A percentile compares a stretch with the other conserved stretches of the same genome.
phyloP scores from a whole-genome alignment of 2,329 filamentous ascomycete genomes.

The Aspergillus quadricinctus region DNA sequence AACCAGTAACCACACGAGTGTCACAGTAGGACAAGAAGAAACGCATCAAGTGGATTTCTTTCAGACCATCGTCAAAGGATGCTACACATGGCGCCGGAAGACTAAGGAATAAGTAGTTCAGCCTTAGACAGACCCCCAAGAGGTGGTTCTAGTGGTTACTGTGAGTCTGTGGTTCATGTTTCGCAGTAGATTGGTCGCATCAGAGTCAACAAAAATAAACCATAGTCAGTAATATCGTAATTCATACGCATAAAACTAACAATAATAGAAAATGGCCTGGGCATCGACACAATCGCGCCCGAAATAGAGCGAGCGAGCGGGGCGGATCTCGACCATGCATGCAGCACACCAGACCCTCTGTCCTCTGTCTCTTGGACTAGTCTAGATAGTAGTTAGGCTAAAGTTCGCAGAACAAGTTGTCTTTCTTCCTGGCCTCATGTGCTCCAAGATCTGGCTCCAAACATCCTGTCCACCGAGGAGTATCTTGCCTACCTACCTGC shows the following conservation, averaged over 20 bases:
- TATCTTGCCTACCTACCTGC: too few species aligned
- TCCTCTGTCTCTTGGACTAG: too few species aligned
- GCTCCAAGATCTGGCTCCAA: not conserved
- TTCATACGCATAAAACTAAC: not conserved
- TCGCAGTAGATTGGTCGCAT: constrained; percentile 6
- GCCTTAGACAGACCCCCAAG: not conserved
- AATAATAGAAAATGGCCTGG: not conserved
- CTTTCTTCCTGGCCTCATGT: not conserved
- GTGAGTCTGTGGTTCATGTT: too few species aligned
- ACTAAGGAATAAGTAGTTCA: constrained; percentile 18
- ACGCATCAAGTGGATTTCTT: constrained; percentile 13
- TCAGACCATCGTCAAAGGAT: constrained; percentile 7
- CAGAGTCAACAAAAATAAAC: not conserved
- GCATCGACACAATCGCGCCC: not conserved
- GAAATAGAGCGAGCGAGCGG: constrained; percentile 12
- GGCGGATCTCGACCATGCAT: constrained; percentile 16
- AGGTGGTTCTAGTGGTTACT: constrained; percentile 9
- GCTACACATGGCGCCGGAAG: constrained; percentile 9
- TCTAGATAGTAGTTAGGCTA: constrained; percentile 1
- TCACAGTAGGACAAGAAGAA: constrained; percentile 14
- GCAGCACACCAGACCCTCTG: constrained; percentile 7
- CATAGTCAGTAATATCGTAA: not conserved
- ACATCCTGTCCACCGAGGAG: not conserved
- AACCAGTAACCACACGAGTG: constrained; percentile 7
- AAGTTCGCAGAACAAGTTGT: not conserved